These are phyloP conservation scores for Telopea speciosissima DNA, from an alignment of 177 flowering plant genomes.

Conservation along the genomic window DNA sequence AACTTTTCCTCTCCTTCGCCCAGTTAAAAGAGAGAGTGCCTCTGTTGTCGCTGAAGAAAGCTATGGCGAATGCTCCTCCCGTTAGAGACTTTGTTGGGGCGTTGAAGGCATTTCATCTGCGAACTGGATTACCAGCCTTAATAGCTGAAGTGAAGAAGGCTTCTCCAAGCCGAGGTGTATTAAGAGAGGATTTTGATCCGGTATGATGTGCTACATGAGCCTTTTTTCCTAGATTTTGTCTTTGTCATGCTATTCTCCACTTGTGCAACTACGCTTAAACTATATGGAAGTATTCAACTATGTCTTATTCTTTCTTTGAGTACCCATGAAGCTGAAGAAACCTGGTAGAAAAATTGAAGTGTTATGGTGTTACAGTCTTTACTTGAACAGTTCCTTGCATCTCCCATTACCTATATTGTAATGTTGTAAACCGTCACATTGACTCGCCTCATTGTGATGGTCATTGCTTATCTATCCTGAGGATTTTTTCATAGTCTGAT, in stretches of 20 bases:
- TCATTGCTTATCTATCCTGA: no score
- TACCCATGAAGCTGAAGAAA: neutral
- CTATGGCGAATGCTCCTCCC: slow-evolving; percentile 57
- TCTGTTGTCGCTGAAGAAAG: slow-evolving; percentile 36
- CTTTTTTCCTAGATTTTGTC: neutral
- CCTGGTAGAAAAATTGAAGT: neutral
- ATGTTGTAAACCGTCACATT: no score
- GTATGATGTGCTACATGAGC: slow-evolving; percentile 29
- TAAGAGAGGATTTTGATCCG: slow-evolving; percentile 90
- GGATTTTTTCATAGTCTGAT: no score
- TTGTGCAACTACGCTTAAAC: neutral
- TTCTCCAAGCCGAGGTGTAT: slow-evolving; percentile 91
- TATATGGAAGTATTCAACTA: neutral
- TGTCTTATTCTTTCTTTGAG: neutral
- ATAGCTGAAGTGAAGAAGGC: slow-evolving; percentile 99
- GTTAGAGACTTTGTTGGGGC: slow-evolving; percentile 82
- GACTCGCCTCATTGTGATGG: no score
- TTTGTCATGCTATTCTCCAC: neutral
- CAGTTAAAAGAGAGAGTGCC: slow-evolving; percentile 68
- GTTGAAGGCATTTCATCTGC: slow-evolving; percentile 51
- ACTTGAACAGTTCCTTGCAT: neutral
- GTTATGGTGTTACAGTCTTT: neutral
- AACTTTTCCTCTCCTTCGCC: neutral
- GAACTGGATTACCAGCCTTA: slow-evolving; percentile 82
- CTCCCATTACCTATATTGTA: neutral